Evolutionary conservation across 371 early-diverging fungal genomes (phyloP), one percentile per base, ranked within the genome.

Genomic region (Caulochytrium protostelioides): DNA sequence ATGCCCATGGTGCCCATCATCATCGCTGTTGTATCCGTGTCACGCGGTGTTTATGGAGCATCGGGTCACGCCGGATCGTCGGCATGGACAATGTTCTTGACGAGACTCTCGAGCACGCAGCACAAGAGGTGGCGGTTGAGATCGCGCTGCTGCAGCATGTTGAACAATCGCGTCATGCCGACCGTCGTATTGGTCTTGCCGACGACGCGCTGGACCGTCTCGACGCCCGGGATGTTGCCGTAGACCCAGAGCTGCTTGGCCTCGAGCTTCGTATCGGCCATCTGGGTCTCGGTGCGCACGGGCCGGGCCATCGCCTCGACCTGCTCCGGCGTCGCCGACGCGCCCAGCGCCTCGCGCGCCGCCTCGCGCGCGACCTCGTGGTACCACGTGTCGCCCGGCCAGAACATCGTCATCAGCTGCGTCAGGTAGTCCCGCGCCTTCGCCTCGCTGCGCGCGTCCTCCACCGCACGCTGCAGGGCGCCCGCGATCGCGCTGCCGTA

Each of bases 141-240:
- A n/a, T 48, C 46, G 2, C 34, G 24, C n/a, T 41, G 23, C 25
- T 55, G 55, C 29, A 55, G 31, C 55, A 55, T 55, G 29, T 50
- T 55, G 35, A 55, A 50, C 19, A 55, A n/a, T 12, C 55, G 33
- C 16, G 47, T 48, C 22, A 50, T 22, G 5, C 55, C 55, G 16
- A 38, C 39, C n/a, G 20, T 25, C 2, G 46, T 37, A 25, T 55
- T 55, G 31, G 38, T 27, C 20, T 29, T 22, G 4, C 55, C 55
- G 15, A 48, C 48, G 15, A 55, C 46, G 8, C 43, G 35, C 19
- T 37, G 31, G 12, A 50, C 33, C 3, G 43, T 37, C 2, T 44
- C 54, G 3, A 42, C 28, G 13, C 47, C 46, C 22, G 37, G 18
- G 15, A 38, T 15, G 4, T 19, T 28, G 13, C 29, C 37, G 34